Evolutionary conservation across 2,329 filamentous ascomycete genomes (phyloP), one percentile per base, ranked within the genome.

Genomic region (Talaromyces islandicus): DNA sequence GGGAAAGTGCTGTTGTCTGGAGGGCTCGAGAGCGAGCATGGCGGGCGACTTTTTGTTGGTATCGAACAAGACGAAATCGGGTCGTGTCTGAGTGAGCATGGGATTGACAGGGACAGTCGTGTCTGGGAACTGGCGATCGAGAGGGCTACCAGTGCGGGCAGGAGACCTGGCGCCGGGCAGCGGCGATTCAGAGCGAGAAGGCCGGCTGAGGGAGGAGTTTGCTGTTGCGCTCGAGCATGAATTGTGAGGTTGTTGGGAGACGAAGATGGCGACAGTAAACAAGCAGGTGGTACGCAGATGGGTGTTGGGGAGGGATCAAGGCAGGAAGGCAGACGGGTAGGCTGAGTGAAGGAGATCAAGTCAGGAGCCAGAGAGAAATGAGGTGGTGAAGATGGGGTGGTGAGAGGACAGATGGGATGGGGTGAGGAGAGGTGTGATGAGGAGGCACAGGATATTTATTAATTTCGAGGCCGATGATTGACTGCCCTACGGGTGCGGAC

Each of bases 1-100:
- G 54, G 68, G 54, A 32, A 63, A 55, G 53, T 71, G 68, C 38
- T 70, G 72, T 55, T 69, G 66, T 62, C 70, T 64, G 60, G 69
- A 65, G 30, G 68, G 62, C 59, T 75, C 71, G 24, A 73, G 29
- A n/a, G 71, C 70, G 57, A 75, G 61, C 71, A 73, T 75, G 41
- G 55, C 54, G 50, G 38, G 14, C 12, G 27, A 25, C 5, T 38
- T n/a, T 30, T 35, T 35, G 9, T 12, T 17, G 17, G 17, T 6
- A 4, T 35, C 11, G 14, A 35, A 35, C 32, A 35, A 35, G 32
- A 32, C 32, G 12, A 14, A 35, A 14, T 35, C 32, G 10, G 30
- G 30, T 32, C 12, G 30, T 32, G 30, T 32, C 38, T 43, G 38
- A 43, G 14, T 43, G 38, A 19, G 38, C 38, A 43, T 43, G 17